Conservation (phyloP, 306 rosid genomes). For the Lathyrus tuberosus region DNA sequence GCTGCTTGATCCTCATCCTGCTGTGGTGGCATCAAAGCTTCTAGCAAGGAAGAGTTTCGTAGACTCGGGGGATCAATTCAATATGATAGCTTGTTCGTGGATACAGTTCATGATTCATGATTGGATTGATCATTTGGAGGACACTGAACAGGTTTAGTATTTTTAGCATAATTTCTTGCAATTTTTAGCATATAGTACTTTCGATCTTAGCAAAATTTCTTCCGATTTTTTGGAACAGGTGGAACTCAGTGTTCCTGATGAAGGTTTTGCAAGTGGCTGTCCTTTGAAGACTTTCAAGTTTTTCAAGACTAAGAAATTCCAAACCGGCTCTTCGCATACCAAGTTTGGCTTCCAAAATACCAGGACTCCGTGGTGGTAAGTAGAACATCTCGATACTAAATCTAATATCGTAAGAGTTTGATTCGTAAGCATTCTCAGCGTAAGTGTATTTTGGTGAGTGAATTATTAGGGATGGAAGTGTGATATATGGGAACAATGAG, state of each 20-base stretch:
- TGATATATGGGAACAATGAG: slow-evolving; percentile 61
- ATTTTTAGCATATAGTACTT: neutral
- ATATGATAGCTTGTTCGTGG: slow-evolving; percentile 81
- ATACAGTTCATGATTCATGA: slow-evolving; percentile 87
- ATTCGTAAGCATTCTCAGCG: neutral
- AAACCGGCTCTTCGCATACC: slow-evolving; percentile 43
- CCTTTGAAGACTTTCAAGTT: slow-evolving; percentile 74
- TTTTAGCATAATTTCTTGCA: too few species aligned
- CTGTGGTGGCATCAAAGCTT: slow-evolving; percentile 66
- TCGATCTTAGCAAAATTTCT: slow-evolving; percentile 6
- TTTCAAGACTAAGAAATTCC: slow-evolving; percentile 57
- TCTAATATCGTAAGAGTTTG: neutral
- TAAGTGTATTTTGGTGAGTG: slow-evolving; percentile 8
- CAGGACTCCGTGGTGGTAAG: slow-evolving; percentile 92
- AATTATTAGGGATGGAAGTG: slow-evolving; percentile 80
- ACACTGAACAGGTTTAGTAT: slow-evolving; percentile 57
- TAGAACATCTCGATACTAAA: neutral
- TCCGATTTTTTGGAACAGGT: slow-evolving; percentile 44
- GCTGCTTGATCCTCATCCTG: slow-evolving; percentile 71
- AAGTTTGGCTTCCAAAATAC: slow-evolving; percentile 55
- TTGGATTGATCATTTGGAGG: slow-evolving; percentile 85
- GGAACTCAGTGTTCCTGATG: slow-evolving; percentile 59
- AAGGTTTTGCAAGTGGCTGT: slow-evolving; percentile 54
- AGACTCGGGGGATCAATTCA: slow-evolving; percentile 72
- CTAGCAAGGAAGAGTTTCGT: slow-evolving; percentile 62